These are phyloP conservation scores for Thraustochytrium striatum DNA, from an alignment of 352 stramenopile species.

Conservation along the genomic window DNA sequence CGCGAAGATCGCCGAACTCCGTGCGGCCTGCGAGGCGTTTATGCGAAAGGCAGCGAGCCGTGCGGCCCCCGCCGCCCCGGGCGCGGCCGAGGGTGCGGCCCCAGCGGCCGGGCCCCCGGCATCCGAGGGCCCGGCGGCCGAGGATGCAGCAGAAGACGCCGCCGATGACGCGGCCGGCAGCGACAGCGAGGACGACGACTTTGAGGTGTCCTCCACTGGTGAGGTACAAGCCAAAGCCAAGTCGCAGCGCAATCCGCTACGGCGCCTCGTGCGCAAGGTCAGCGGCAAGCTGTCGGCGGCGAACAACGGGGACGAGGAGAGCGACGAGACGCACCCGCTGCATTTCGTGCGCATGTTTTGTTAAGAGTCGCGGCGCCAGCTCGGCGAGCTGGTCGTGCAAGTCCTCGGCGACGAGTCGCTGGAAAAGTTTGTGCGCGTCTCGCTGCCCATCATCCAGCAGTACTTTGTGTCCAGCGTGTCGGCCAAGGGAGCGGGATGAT, in stretches of 20 bases:
- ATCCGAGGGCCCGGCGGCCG: too few species aligned
- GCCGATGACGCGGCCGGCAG: neutral
- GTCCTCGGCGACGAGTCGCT: neutral
- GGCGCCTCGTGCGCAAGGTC: neutral
- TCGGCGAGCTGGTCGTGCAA: conserved; percentile 20
- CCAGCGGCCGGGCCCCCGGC: too few species aligned
- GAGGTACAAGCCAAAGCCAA: neutral
- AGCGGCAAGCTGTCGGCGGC: neutral
- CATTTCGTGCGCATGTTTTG: conserved; percentile 46
- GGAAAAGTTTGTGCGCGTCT: conserved; percentile 20
- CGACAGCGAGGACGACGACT: neutral
- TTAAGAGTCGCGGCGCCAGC: conserved; percentile 6
- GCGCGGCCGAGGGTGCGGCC: too few species aligned
- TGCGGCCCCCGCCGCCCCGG: too few species aligned
- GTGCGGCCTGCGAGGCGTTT: neutral
- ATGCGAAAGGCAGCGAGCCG: too few species aligned
- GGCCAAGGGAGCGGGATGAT: conserved; percentile 9
- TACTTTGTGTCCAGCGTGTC: conserved; percentile 33
- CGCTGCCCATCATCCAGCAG: conserved; percentile 9
- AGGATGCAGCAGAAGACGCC: too few species aligned
- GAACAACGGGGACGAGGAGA: too few species aligned
- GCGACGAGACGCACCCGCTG: conserved; percentile 22
- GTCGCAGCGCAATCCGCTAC: neutral
- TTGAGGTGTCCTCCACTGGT: neutral
- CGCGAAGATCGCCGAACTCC: neutral